Base-by-base conservation (phyloP, 2,329 filamentous ascomycete species). In the Myotisia sp. region DNA sequence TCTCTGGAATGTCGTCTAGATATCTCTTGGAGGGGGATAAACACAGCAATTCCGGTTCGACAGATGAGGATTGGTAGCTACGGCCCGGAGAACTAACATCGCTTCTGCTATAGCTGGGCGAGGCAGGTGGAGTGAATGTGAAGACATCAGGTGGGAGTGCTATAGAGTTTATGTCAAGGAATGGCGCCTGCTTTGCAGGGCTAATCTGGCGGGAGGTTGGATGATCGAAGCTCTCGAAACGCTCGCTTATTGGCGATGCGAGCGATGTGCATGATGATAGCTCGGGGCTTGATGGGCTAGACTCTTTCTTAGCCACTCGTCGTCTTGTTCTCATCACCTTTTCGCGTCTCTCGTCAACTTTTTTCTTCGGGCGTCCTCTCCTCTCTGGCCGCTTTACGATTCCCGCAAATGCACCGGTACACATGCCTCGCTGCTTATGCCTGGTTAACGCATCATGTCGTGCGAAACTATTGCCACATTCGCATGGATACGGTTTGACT, bases 391-490 rank as follows among this genome's bases (percentile, higher is more conserved):
- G 76, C 51, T 74, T 71, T 18, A 77, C 69, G 32, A 74, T 68
- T 24, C 86, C 86, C 43, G 92, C 84, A 48, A 95, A 92, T 4
- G 85, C 87, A 37, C 90, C 90, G 37, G 90, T 79, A 58, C 90
- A 98, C 82, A 94, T 93, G 36, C 87, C 90, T 26, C 90, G 77
- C 57, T 95, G 90, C 35, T 86, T 76, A 55, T 98, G 90, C 37
- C 90, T 74, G 14, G 90, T 95, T 34, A 98, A 70, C 10, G 90
- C 90, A 55, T 98, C 90, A 51, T 95, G 87, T 37, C 90, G 76
- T 21, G 87, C 87, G 54, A 98, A 98, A 45, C 79, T 84, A 58
- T 92, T 92, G 37, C 87, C 85, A 53, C 90, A 98, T 42, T 84
- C 76, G 60, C 90, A 98, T 29, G 83, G 80, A 54, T 94, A 93